A percentile compares a stretch with the other conserved stretches of the same genome.
Conservation (phyloP, 345 rosid genomes). For the Balakata baccata region DNA sequence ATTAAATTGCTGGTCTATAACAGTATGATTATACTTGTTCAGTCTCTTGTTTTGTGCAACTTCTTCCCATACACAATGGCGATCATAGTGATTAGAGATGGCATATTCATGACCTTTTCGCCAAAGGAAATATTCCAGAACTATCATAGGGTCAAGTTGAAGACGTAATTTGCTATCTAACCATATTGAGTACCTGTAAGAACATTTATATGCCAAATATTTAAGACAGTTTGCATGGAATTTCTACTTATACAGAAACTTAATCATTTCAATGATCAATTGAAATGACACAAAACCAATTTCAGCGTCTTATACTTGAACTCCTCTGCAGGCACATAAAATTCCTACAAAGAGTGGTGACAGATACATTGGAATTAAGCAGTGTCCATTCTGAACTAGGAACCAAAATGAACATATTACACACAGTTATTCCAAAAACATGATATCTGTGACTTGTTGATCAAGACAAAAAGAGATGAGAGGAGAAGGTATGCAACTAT, state of each 20-base stretch:
- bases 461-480: not conserved
- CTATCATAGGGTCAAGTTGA: constrained; percentile 74
- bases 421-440: not conserved
- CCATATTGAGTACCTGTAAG: constrained; percentile 92
- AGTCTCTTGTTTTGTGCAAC: constrained; percentile 88
- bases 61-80: constrained; percentile 98
- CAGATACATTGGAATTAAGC: not conserved
- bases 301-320: not conserved
- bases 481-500: not conserved
- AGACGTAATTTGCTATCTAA: constrained; percentile 95
- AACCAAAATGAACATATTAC: not conserved
- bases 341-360: not conserved
- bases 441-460: too few relatives aligned
- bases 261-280: not conserved
- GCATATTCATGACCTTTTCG: constrained; percentile 90
- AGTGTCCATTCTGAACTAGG: not conserved
- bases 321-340: not conserved
- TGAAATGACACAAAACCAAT: not conserved
- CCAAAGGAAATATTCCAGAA: constrained; percentile 91
- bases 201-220: not conserved
- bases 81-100: constrained; percentile 90
- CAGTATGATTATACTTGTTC: constrained; percentile 87
- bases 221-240: constrained; percentile 1
- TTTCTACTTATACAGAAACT: not conserved
- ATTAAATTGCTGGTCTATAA: constrained; percentile 75